Base-by-base conservation (phyloP, 2,329 filamentous ascomycete species). In the Exophiala sp. region DNA sequence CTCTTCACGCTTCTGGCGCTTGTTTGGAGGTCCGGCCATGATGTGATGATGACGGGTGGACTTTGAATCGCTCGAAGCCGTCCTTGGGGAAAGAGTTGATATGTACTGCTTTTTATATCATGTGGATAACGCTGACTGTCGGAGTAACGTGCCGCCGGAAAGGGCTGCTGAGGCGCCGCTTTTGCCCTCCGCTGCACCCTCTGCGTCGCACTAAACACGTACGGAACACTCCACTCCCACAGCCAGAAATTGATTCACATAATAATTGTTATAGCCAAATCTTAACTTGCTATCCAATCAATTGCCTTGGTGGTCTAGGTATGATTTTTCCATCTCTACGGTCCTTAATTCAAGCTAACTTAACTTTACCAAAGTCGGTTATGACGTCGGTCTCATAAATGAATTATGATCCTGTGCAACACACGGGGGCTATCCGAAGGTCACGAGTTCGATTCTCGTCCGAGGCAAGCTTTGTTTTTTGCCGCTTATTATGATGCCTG, bases 1-100 rank as follows among this genome's bases (percentile, higher is more conserved):
- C 52, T 78, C 77, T 50, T 81, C 77, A 58, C 85, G 81, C 71
- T 82, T 83, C 61, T 80, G 76, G 52, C 75, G 75, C 65, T 85
- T 86, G 52, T 74, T 77, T 37, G 75, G 63, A 37, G 70, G 67
- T 23, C 56, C 56, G 7, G 58, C 46, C 61, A 63, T 63, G 11
- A 4, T 56, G 13, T 11, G 24, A 24, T 27, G 9, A n/a, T 3
- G 9, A 19, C 9, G n/a, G n/a, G n/a, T n/a, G n/a, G 13, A 42
- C 21, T 14, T 10, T 10, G 8, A 16, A 16, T 7, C 16, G 6
- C 24, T 13, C n/a, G 11, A 13, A 19, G 23, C 16, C 11, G 40
- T 19, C 22, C 10, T 43, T 14, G 14, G 3, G 4, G 38, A n/a
- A n/a, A n/a, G n/a, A n/a, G n/a, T n/a, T n/a, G n/a, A n/a, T n/a